Evolutionary conservation across 495 filamentous ascomycete genomes (phyloP).

Genomic region (Chaetomium tenue): DNA sequence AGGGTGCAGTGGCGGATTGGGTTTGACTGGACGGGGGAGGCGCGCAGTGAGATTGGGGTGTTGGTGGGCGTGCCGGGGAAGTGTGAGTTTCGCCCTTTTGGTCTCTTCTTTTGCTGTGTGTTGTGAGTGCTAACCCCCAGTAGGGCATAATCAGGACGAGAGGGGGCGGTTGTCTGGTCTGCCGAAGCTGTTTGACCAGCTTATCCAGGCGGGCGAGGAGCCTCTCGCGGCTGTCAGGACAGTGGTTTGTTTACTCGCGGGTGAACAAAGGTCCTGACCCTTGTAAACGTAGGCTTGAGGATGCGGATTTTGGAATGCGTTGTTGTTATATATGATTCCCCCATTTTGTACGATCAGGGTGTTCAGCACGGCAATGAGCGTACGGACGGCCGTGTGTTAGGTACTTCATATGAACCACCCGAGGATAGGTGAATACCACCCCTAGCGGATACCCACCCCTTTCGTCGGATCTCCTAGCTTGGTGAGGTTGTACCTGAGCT

Average conservation of each 20-base stretch:
- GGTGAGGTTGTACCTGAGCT: neutral
- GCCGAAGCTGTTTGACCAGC: slow-evolving; percentile 50
- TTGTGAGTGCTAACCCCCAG: slow-evolving; percentile 24
- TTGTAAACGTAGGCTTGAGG: too few species aligned
- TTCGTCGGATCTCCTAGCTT: too few species aligned
- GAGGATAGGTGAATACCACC: too few species aligned
- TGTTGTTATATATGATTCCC: neutral
- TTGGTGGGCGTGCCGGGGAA: slow-evolving; percentile 48
- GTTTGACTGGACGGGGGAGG: slow-evolving; percentile 66
- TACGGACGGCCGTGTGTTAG: too few species aligned
- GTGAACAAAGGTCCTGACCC: slow-evolving; percentile 34
- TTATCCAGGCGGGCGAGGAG: slow-evolving; percentile 50
- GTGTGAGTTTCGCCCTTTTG: slow-evolving; percentile 45
- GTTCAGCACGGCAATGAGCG: too few species aligned
- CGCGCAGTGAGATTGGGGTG: slow-evolving; percentile 50
- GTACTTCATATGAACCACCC: too few species aligned
- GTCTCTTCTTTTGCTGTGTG: neutral
- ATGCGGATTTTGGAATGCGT: neutral
- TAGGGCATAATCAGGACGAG: slow-evolving; percentile 54
- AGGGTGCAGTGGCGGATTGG: slow-evolving; percentile 56
- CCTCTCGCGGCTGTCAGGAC: slow-evolving; percentile 53
- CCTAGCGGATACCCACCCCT: too few species aligned
- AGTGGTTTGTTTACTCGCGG: slow-evolving; percentile 52
- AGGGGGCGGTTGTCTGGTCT: slow-evolving; percentile 49
- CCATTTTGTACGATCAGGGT: too few species aligned